These are phyloP conservation scores for Pseudogymnoascus sp. DNA, from an alignment of 2,329 filamentous ascomycete species.

Conservation along the genomic window DNA sequence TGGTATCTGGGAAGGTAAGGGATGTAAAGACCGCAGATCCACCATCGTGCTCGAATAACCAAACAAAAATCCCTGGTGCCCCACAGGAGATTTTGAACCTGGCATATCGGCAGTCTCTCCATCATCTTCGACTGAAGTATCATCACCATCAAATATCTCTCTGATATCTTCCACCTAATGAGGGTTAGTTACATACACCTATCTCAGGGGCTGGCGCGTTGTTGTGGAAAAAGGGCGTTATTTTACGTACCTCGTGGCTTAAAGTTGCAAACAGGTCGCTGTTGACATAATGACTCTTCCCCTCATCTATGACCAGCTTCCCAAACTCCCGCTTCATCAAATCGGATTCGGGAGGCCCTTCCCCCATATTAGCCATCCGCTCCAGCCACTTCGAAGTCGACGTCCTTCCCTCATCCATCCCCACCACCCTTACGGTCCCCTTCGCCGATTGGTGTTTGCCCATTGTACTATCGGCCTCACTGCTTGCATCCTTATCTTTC, in stretches of 20 bases:
- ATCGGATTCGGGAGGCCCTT: slow-evolving; percentile 21
- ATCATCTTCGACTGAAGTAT: slow-evolving; percentile 19
- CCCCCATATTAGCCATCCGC: slow-evolving; percentile 20
- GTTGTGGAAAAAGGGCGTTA: background rate
- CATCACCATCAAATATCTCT: slow-evolving; percentile 26
- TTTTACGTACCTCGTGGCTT: slow-evolving; percentile 57
- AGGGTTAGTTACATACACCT: background rate
- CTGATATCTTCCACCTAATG: slow-evolving; percentile 24
- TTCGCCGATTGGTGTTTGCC: slow-evolving; percentile 2
- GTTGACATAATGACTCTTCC: slow-evolving; percentile 64
- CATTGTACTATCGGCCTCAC: background rate
- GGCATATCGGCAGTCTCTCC: slow-evolving; percentile 18
- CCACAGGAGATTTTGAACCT: slow-evolving; percentile 29
- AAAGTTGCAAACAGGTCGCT: slow-evolving; percentile 67
- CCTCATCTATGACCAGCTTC: slow-evolving; percentile 62
- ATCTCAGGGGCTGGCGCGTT: background rate
- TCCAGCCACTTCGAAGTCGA: slow-evolving; percentile 22
- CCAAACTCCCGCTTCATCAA: slow-evolving; percentile 47
- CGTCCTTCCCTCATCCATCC: slow-evolving; percentile 24
- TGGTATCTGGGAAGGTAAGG: slow-evolving; percentile 55
- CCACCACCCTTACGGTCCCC: slow-evolving; percentile 21
- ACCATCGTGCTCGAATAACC: slow-evolving; percentile 66
- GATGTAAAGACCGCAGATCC: slow-evolving; percentile 58
- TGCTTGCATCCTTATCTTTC: background rate
- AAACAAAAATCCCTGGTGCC: slow-evolving; percentile 64